Evolutionary conservation across 2,329 filamentous ascomycete genomes (phyloP), one percentile per base, ranked within the genome.

Genomic region (Penicillium sp.): DNA sequence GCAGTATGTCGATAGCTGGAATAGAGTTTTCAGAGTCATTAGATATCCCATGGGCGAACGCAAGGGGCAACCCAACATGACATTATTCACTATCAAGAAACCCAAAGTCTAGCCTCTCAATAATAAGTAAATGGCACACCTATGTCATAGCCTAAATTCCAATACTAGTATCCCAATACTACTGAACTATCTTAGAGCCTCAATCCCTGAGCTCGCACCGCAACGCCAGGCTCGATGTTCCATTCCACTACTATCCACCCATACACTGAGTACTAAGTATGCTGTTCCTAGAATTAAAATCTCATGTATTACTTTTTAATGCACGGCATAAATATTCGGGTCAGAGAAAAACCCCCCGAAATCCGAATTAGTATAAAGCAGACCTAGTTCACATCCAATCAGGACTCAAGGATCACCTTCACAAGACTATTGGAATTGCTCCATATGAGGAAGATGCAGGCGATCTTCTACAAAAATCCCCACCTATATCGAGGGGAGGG

Each of bases 381-480:
- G 48, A 48, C n/a, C 19, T 45, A 19, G 21, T 5, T 47, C 39
- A 39, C 48, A 29, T 50, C 55, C 54, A 63, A 65, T 57, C 36
- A 55, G 53, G 5, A 46, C 25, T 7, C 43, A 13, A 16, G 23
- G 9, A 49, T 50, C 39, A 49, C 38, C 45, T 52, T 65, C 58
- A 61, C 63, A 47, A 55, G 57, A 61, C 57, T 54, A 39, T 47
- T 59, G 56, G 52, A 63, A 58, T 58, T 59, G 16, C 40, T 46
- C 59, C 45, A 27, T 33, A 52, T 60, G 49, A 27, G 51, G 54
- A 53, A 58, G 47, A 54, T 39, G 43, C 43, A 46, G 41, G 21
- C 41, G 41, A 53, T 56, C 41, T 29, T 53, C 36, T 29, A 29
- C 13, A 31, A 39, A 31, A 33, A 21, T 38, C 33, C 43, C 39